A percentile compares a stretch with the other conserved stretches of the same genome.
phyloP scores from a whole-genome alignment of 108 stramenopile genomes.

The Epipyxis sp. region DNA sequence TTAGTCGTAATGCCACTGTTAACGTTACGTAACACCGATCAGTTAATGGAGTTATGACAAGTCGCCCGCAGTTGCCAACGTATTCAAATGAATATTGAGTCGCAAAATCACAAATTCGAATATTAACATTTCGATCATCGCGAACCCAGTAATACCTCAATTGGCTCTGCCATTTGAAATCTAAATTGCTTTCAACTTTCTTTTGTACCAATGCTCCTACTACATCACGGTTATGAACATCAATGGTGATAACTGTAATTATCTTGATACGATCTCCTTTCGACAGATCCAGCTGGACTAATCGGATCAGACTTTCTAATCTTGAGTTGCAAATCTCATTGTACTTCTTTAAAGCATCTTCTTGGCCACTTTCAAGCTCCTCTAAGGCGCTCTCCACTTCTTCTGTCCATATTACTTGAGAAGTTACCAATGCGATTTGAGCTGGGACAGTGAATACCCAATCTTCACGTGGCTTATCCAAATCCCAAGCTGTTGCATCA shows the following conservation, averaged over 20 bases:
- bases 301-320: constrained; percentile 38
- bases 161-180: constrained; percentile 40
- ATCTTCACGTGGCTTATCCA: constrained; percentile 46
- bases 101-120: constrained; percentile 47
- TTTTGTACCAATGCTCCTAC: constrained; percentile 31
- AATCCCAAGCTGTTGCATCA: constrained; percentile 41
- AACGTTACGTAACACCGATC: constrained; percentile 48
- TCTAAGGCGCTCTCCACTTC: constrained; percentile 42
- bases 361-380: constrained; percentile 40
- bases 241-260: constrained; percentile 45
- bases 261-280: constrained; percentile 38
- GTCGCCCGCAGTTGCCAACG: constrained; percentile 40
- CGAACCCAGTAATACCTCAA: constrained; percentile 41
- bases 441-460: constrained; percentile 44
- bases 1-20: constrained; percentile 27
- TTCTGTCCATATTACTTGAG: constrained; percentile 39
- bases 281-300: constrained; percentile 39
- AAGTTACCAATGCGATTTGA: constrained; percentile 39
- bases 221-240: constrained; percentile 43
- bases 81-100: constrained; percentile 44
- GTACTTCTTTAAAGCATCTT: constrained; percentile 40
- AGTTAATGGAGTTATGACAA: constrained; percentile 55
- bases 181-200: constrained; percentile 33
- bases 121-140: constrained; percentile 27
- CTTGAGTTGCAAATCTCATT: constrained; percentile 22